phyloP scores from a whole-genome alignment of 257 asterid species.

The Gynochthodes officinalis region DNA sequence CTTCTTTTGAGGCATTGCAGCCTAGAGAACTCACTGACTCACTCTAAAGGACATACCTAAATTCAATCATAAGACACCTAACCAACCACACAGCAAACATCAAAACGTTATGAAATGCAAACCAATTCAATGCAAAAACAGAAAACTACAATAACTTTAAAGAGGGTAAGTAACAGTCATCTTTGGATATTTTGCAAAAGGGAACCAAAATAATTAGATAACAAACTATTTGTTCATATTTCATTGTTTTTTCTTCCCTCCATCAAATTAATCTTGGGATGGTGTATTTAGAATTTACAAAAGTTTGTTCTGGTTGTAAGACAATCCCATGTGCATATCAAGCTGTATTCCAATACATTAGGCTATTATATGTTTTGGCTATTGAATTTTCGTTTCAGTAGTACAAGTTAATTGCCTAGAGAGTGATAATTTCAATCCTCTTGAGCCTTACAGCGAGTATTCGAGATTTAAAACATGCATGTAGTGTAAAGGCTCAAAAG shows the following conservation, averaged over 20 bases:
- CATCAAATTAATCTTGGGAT: neutral
- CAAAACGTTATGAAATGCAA: neutral
- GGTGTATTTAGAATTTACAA: no score
- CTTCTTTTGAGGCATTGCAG: conserved; percentile 6
- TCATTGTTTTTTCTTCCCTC: neutral
- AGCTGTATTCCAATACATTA: no score
- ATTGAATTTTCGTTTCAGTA: no score
- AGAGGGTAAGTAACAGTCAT: conserved; percentile 1
- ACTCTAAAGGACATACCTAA: conserved; percentile 37
- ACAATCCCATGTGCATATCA: no score
- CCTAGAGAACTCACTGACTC: conserved; percentile 15
- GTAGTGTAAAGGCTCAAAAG: no score
- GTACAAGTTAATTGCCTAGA: no score
- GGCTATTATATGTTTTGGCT: no score
- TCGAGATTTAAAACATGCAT: no score
- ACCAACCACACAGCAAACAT: conserved; percentile 20
- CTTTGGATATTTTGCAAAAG: neutral
- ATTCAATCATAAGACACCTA: conserved; percentile 44
- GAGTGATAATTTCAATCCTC: no score
- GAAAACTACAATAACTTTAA: neutral
- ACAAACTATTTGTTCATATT: neutral
- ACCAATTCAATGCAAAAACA: conserved; percentile 8
- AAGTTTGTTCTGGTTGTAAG: neutral
- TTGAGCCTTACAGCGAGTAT: no score
- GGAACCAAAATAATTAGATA: neutral